Evolutionary conservation across 2,329 filamentous ascomycete genomes (phyloP).

Genomic region (Setomelanomma holmii): DNA sequence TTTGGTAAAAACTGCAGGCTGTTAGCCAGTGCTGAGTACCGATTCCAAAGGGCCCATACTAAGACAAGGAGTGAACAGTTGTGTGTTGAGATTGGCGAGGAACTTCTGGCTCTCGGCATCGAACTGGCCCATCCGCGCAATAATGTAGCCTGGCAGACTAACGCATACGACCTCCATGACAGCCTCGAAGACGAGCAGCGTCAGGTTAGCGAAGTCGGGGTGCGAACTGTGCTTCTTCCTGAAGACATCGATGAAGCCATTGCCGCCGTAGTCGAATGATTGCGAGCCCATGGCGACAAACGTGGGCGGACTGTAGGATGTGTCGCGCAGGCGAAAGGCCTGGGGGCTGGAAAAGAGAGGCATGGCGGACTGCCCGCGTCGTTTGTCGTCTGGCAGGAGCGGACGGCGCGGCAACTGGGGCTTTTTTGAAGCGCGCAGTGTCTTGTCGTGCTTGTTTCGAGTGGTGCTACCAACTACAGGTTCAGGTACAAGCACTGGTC

Average conservation of each 20-base stretch:
- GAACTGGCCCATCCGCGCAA: constrained; percentile 89
- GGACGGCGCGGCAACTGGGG: constrained; percentile 16
- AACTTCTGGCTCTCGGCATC: constrained; percentile 97
- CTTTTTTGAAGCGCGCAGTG: constrained; percentile 30
- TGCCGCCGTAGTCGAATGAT: constrained; percentile 39
- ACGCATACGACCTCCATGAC: constrained; percentile 96
- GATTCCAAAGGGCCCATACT: constrained; percentile 61
- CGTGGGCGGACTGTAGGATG: constrained; percentile 23
- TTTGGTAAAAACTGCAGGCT: constrained; percentile 83
- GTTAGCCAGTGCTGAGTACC: constrained; percentile 10
- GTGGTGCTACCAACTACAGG: constrained; percentile 8
- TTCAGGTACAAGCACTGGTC: no score
- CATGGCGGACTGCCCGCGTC: constrained; percentile 31
- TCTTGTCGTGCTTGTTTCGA: constrained; percentile 18
- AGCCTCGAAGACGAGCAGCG: constrained; percentile 89
- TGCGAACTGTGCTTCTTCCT: constrained; percentile 57
- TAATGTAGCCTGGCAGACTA: constrained; percentile 90
- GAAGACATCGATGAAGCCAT: constrained; percentile 37
- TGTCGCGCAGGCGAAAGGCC: constrained; percentile 47
- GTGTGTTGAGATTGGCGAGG: constrained; percentile 93
- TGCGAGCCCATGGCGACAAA: constrained; percentile 46
- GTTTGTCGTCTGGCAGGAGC: constrained; percentile 12
- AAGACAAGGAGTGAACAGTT: constrained; percentile 94
- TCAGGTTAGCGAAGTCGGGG: constrained; percentile 72
- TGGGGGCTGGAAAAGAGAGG: constrained; percentile 39